Evolutionary conservation across 2,329 filamentous ascomycete genomes (phyloP), one percentile per base, ranked within the genome.

Genomic region (Microsporum ferrugineum): DNA sequence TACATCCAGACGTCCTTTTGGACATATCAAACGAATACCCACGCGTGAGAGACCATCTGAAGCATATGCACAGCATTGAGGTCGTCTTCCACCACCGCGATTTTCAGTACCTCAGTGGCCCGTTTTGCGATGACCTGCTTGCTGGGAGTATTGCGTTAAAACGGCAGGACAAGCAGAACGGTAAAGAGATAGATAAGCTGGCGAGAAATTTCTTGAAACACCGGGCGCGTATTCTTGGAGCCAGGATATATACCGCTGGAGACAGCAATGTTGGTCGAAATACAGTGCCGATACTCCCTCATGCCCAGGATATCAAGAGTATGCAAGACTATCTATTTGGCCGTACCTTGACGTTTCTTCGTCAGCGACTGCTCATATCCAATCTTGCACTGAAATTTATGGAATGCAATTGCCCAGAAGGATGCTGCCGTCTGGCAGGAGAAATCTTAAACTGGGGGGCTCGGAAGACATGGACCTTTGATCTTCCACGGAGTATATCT

Each of bases 241-340:
- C 56, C 12, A 53, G 39, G 57, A 53, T 31, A 7, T 59, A 62
- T 34, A 53, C 34, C 0, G 58, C 34, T 38, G 43, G 43, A n/a
- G 8, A 39, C 10, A 31, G 51, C 7, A 5, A 12, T 36, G 6
- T 55, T 23, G n/a, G 33, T 36, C 55, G 34, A n/a, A 57, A 41
- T 31, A 57, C 23, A 10, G 36, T 8, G 3, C 55, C 55, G 14
- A 57, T 57, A 31, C 17, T 41, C 3, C 55, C 39, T 1, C 66
- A 67, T 43, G 58, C 61, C 8, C 60, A 60, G 7, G 63, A 61
- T 14, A 62, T 65, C 53, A 57, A 63, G 36, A 65, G 64, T 7
- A 56, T 68, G 60, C 61, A 63, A 17, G 63, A 67, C 38, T 63
- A 63, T 38, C 63, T 68, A 3, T 68, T 66, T 65, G 67, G 66